These are phyloP conservation scores for Kuraishia capsulata DNA, from an alignment of 805 yeast species.

Conservation along the genomic window DNA sequence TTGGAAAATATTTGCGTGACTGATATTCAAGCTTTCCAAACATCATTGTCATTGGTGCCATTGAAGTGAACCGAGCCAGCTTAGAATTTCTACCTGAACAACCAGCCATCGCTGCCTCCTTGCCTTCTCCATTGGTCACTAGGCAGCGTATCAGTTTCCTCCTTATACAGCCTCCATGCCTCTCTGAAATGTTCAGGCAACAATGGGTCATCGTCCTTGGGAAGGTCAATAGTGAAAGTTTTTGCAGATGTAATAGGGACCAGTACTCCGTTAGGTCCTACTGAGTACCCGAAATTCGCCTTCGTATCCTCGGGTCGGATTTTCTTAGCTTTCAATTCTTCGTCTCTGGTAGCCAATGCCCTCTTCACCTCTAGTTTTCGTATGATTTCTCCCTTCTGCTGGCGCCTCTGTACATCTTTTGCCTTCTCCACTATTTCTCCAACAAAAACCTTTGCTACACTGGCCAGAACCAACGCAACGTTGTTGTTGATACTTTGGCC, in stretches of 20 bases:
- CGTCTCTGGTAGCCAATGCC: slow-evolving; percentile 14
- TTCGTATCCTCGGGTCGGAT: slow-evolving; percentile 15
- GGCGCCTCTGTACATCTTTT: slow-evolving; percentile 54
- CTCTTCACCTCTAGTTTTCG: slow-evolving; percentile 1
- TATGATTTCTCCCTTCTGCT: slow-evolving; percentile 29
- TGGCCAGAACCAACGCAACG: slow-evolving; percentile 74
- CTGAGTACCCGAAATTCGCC: not conserved
- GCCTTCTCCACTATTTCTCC: slow-evolving; percentile 87
- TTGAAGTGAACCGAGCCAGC: not conserved
- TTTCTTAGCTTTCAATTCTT: slow-evolving; percentile 27
- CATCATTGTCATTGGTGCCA: no score
- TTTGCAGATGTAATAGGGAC: slow-evolving; percentile 5
- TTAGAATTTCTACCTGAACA: slow-evolving; percentile 47
- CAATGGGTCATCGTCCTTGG: slow-evolving; percentile 42
- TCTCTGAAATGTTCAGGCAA: slow-evolving; percentile 80
- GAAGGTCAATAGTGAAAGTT: slow-evolving; percentile 12
- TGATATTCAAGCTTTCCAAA: no score
- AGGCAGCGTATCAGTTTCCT: slow-evolving; percentile 58
- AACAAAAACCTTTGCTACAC: slow-evolving; percentile 80
- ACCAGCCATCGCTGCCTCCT: slow-evolving; percentile 61
- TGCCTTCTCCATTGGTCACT: slow-evolving; percentile 59
- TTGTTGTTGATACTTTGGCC: slow-evolving; percentile 76
- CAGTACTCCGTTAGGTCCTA: not conserved
- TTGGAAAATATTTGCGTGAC: not conserved
- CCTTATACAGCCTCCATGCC: slow-evolving; percentile 73